Evolutionary conservation across 2,329 filamentous ascomycete genomes (phyloP), one percentile per base, ranked within the genome.

Genomic region (Ophiosphaerella korrae): DNA sequence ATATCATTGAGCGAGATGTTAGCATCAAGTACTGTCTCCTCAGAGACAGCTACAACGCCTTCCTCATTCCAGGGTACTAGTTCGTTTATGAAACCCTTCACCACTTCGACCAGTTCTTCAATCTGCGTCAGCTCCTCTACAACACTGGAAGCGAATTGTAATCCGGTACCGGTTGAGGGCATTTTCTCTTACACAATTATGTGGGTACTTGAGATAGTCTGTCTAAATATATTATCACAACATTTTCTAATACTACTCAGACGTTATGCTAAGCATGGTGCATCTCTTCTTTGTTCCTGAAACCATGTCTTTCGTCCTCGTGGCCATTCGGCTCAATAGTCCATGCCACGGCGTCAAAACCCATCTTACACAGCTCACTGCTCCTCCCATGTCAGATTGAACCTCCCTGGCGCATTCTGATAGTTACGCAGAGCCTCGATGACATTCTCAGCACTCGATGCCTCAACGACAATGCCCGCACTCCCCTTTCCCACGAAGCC

Each of bases 301-400:
- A 21, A 21, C 18, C 18, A 21, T 21, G 3, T 21, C 18, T 21
- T 4, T 21, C 18, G 18, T 21, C 18, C 18, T 21, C 18, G 18
- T 21, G 18, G 18, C 3, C 18, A 21, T 11, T 29, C 8, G 26
- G 26, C 5, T 29, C 26, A 29, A 29, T 6, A 1, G 26, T 37
- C 29, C 32, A 34, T 5, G 7, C 16, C 21, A 11, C 11, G 3
- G 5, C 8, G 12, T 16, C 41, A n/a, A 45, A 26, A 29, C 11
- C 5, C 5, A 34, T 11, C 11, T 11, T 23, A 9, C 7, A 14
- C n/a, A 34, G 4, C 23, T 41, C 56, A 72, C 12, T 71, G 47
- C 52, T 73, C 83, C 3, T 83, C 86, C 94, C 94, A 99, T 52
- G 91, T 80, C 73, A 97, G 76, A 64, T 92, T 87, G 71, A 90